These are phyloP conservation scores for Pseudopithomyces maydicus DNA, from an alignment of 2,329 filamentous ascomycete species.

Conservation along the genomic window DNA sequence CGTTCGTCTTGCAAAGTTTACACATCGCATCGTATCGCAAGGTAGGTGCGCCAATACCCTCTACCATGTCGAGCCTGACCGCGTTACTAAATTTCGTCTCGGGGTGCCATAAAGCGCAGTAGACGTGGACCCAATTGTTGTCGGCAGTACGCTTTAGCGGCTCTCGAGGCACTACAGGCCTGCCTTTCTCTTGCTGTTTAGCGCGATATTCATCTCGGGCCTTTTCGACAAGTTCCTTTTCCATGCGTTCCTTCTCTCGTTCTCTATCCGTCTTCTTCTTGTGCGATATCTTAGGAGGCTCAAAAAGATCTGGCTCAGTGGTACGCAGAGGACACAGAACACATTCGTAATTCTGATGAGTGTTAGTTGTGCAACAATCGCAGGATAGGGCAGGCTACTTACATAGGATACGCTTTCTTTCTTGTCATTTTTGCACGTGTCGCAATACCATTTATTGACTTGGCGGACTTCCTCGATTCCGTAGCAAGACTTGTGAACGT, in stretches of 20 bases:
- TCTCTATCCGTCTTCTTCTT: constrained; percentile 95
- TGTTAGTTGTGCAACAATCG: constrained; percentile 21
- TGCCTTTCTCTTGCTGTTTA: constrained; percentile 81
- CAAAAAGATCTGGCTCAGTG: constrained; percentile 82
- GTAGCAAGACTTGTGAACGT: constrained; percentile 91
- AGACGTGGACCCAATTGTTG: constrained; percentile 98
- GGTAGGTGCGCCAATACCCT: constrained; percentile 76
- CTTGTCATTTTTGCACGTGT: constrained; percentile 94
- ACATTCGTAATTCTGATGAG: constrained; percentile 79
- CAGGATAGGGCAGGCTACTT: constrained; percentile 42
- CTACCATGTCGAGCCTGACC: constrained; percentile 79
- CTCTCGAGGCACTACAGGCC: constrained; percentile 83
- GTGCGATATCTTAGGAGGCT: constrained; percentile 75
- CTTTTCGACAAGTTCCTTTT: constrained; percentile 81
- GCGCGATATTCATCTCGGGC: constrained; percentile 82
- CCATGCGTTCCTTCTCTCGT: constrained; percentile 81
- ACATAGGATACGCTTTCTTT: constrained; percentile 90
- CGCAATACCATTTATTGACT: constrained; percentile 84
- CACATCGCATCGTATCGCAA: constrained; percentile 83
- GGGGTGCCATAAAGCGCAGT: constrained; percentile 87
- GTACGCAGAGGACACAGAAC: constrained; percentile 84
- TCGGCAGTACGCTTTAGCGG: constrained; percentile 91
- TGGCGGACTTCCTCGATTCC: constrained; percentile 75
- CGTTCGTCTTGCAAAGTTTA: constrained; percentile 77
- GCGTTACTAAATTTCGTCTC: constrained; percentile 93